Percentiles rank a stretch among this genome's conserved stretches.
Evolutionary conservation across 345 rosid species (phyloP).

Genomic region (Eucalyptus rudis): DNA sequence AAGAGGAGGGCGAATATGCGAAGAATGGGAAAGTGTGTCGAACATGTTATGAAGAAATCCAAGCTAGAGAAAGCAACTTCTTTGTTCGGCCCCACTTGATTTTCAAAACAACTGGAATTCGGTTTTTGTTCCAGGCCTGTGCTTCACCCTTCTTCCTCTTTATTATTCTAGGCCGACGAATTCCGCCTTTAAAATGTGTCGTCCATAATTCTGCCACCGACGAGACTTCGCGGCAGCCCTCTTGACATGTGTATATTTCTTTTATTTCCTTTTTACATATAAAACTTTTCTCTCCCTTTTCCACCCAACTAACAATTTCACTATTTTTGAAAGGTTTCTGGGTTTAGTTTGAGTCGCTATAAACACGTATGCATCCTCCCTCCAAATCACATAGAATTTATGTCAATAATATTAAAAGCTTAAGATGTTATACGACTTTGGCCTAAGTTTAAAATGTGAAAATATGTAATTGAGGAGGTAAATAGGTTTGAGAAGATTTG

Average conservation of each 20-base stretch:
- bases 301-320: neutral
- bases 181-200: no score
- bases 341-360: no score
- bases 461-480: fast-evolving
- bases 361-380: no score
- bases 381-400: no score
- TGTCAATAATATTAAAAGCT: neutral
- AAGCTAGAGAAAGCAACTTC: neutral
- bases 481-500: no score
- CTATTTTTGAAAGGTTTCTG: neutral
- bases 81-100: neutral
- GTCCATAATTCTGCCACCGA: neutral
- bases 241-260: neutral
- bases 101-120: neutral
- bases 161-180: no score
- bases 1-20: no score
- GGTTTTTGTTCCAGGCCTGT: neutral
- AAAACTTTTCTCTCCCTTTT: neutral
- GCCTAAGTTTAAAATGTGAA: no score
- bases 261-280: no score
- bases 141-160: neutral
- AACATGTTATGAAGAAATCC: neutral
- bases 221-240: neutral
- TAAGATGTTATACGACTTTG: no score
- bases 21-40: no score